Conservation (phyloP, 306 rosid genomes). For the Purshia tridentata region DNA sequence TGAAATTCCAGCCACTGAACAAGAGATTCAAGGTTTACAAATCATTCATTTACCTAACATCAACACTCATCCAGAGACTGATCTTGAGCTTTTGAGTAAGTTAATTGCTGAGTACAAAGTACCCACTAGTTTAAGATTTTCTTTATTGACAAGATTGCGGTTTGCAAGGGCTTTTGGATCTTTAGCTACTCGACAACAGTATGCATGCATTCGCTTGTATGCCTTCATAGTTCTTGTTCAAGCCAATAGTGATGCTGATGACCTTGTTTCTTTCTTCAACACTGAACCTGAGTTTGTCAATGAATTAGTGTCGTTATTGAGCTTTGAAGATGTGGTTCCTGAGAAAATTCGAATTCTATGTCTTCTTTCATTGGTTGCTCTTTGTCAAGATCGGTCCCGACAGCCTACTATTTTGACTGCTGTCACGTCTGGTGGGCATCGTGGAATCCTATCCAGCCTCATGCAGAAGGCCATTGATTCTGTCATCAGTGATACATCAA, state of each 20-base stretch:
- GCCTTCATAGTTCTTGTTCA: conserved; percentile 94
- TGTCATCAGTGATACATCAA: conserved; percentile 61
- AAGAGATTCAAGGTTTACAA: conserved; percentile 65
- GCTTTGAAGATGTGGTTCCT: conserved; percentile 82
- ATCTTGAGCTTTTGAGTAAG: conserved; percentile 77
- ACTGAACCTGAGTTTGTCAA: conserved; percentile 97
- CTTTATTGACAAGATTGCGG: conserved; percentile 88
- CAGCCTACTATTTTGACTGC: conserved; percentile 80
- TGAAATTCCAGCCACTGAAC: conserved; percentile 40
- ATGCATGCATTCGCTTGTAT: conserved; percentile 86
- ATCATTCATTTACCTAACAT: conserved; percentile 66
- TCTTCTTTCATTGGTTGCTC: conserved; percentile 85
- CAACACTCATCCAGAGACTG: conserved; percentile 62
- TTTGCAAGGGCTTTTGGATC: conserved; percentile 95
- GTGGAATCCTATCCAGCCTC: conserved; percentile 89
- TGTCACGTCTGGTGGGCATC: conserved; percentile 96
- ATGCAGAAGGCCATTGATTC: conserved; percentile 92
- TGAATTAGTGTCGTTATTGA: conserved; percentile 77
- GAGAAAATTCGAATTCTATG: conserved; percentile 79
- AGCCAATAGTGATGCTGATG: conserved; percentile 81
- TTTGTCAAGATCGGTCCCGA: conserved; percentile 91
- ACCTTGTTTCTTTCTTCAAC: conserved; percentile 82
- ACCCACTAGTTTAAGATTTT: conserved; percentile 72
- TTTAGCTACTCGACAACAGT: conserved; percentile 76
- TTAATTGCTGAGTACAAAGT: conserved; percentile 76